These are phyloP conservation scores for Leccinum boreale DNA, from an alignment of 768 basidiomycete genomes.

Conservation along the genomic window DNA sequence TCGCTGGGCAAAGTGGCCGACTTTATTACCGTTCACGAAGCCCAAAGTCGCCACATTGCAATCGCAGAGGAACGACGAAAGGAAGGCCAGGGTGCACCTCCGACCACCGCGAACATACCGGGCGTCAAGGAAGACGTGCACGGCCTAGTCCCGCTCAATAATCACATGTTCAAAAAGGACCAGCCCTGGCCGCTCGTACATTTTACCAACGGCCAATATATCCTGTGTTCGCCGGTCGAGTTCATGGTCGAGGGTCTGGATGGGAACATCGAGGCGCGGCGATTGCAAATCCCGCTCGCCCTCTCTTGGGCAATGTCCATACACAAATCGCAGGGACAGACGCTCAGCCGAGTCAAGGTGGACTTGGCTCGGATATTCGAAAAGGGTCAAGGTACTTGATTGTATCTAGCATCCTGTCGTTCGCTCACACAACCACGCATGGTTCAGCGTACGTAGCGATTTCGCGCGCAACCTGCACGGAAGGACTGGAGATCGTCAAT, in stretches of 20 bases:
- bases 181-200: conserved; percentile 34
- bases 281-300: conserved; percentile 71
- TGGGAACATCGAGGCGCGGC: conserved; percentile 34
- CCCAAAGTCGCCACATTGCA: conserved; percentile 21
- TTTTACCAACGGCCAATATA: conserved; percentile 29
- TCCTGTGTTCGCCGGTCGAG: conserved; percentile 33
- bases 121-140: background rate
- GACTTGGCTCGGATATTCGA: conserved; percentile 90
- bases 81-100: conserved; percentile 1
- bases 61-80: conserved; percentile 29
- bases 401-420: background rate
- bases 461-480: conserved; percentile 40
- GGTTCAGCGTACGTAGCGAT: conserved; percentile 34
- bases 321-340: conserved; percentile 98
- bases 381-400: conserved; percentile 55
- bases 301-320: conserved; percentile 98
- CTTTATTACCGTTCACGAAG: conserved; percentile 31
- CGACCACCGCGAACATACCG: conserved; percentile 1
- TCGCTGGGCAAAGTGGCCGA: conserved; percentile 74
- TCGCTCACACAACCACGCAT: conserved; percentile 1
- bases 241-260: conserved; percentile 34
- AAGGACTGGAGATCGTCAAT: conserved; percentile 37
- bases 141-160: conserved; percentile 20
- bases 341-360: conserved; percentile 89
- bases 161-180: conserved; percentile 11